Evolutionary conservation across 1,284 basidiomycete genomes (phyloP), one percentile per base, ranked within the genome.

Genomic region (Phylloporus sp.): DNA sequence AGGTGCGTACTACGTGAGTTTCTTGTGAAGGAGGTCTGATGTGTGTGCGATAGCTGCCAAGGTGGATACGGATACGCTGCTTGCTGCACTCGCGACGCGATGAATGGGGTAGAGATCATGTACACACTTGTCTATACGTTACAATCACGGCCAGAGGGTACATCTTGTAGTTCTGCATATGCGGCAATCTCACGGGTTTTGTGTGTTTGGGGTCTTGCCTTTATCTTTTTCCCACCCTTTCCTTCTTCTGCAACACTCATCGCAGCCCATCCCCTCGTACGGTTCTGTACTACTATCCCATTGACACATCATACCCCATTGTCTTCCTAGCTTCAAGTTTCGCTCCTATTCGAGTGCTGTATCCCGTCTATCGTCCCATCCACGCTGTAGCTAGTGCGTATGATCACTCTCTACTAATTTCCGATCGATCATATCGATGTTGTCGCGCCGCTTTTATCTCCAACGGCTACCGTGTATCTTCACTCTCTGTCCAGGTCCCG

Each of bases 1-100:
- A 85, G 89, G 95, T 95, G 72, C 67, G 64, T 69, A 20, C 35
- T 8, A 20, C 11, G 27, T 19, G 32, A 8, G 19, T 4, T 45
- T n/a, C n/a, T n/a, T n/a, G n/a, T n/a, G n/a, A n/a, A n/a, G n/a
- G 45, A 23, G 10, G 23, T 2, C 45, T 47, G 49, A 55, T 55
- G 52, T 29, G 49, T 53, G 25, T 27, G 52, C 19, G 47, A 17
- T 64, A 93, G 92, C 90, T 70, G 92, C 92, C 64, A 94, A 94
- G 83, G 84, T 90, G 63, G 92, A 94, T 77, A 90, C 91, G 71
- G 93, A 94, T 74, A 91, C 91, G 39, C 82, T 94, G 61, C 82
- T 94, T 20, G 86, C 91, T 27, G 90, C 92, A 12, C 80, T 94
- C 66, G 91, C 91, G n/a, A 87, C 88, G 17, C 83, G 90, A 73